Percentiles rank a stretch among this genome's conserved stretches.
Conservation (phyloP, 73 alveolate species). For the Tetrahymena thermophila region DNA sequence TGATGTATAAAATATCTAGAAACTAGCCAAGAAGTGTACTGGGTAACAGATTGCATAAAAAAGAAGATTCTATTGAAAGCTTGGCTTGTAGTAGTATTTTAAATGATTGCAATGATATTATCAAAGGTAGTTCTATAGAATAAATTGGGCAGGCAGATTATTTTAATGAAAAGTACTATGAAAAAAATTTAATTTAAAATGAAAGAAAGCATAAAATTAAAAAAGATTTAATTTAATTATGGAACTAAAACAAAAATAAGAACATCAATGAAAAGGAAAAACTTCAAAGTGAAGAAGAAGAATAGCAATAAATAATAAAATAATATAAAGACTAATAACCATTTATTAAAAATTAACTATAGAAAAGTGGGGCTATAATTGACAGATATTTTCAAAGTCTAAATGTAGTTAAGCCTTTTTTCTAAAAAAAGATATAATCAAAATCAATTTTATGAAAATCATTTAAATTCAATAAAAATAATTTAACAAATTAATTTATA, state of each 20-base stretch:
- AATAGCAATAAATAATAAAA: not conserved
- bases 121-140: not conserved
- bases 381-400: not conserved
- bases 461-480: too few relatives aligned
- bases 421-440: not conserved
- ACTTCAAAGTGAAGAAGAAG: not conserved
- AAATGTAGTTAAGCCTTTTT: not conserved
- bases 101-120: not conserved
- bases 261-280: not conserved
- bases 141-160: not conserved
- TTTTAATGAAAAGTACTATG: not conserved
- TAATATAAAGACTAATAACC: not conserved
- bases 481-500: not conserved
- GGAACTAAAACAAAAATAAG: not conserved
- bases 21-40: not conserved
- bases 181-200: not conserved
- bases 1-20: not conserved
- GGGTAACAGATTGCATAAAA: not conserved
- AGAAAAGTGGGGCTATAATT: not conserved
- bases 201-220: not conserved
- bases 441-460: not conserved
- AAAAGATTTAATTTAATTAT: not conserved
- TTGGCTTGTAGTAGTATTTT: not conserved
- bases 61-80: not conserved
- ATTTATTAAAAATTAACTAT: not conserved